Conservation (phyloP, 371 early-diverging fungal species). For the Mortierella sp. region DNA sequence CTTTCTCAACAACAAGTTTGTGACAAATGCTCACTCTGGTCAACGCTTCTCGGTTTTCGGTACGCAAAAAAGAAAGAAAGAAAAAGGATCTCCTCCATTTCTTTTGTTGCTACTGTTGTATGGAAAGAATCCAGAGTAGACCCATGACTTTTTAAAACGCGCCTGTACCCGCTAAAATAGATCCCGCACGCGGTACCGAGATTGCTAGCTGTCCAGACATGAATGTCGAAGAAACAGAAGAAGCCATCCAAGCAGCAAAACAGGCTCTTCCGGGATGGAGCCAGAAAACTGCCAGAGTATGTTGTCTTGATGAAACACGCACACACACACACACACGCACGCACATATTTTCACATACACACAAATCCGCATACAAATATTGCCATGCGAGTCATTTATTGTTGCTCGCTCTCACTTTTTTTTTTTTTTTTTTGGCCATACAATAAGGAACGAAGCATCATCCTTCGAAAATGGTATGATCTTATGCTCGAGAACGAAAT, state of each 20-base stretch:
- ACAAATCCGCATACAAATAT: neutral
- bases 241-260: conserved; percentile 70
- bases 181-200: conserved; percentile 75
- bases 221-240: conserved; percentile 66
- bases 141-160: neutral
- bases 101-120: neutral
- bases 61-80: neutral
- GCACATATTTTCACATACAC: too few relatives aligned
- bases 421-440: neutral
- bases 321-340: too few relatives aligned
- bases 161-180: conserved; percentile 29
- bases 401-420: neutral
- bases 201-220: conserved; percentile 78
- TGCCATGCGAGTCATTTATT: neutral
- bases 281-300: conserved; percentile 67
- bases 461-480: conserved; percentile 76
- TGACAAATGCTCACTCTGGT: conserved; percentile 9
- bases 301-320: neutral
- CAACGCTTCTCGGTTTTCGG: conserved; percentile 35
- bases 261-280: conserved; percentile 73
- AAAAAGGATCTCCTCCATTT: neutral
- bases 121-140: neutral
- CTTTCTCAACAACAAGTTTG: conserved; percentile 26
- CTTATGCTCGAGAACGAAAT: conserved; percentile 75
- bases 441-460: conserved; percentile 66